Base-by-base conservation (phyloP, 768 basidiomycete species). In the Neoboletus magnificus region DNA sequence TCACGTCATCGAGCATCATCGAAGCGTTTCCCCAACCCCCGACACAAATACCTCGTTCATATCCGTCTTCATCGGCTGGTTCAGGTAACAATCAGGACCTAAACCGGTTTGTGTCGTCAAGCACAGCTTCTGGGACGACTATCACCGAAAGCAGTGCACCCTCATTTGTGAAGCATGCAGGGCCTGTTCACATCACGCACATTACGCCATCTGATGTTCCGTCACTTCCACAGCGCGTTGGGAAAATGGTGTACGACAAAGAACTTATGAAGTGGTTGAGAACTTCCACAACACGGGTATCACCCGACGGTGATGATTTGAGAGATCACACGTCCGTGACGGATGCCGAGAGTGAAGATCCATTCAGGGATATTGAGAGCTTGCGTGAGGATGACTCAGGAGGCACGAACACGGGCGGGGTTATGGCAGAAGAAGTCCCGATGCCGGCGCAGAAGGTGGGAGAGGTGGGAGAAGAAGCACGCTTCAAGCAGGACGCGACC, bases 311-410 rank as follows among this genome's bases (percentile, higher is more conserved):
- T 22, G 70, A 73, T 51, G 70, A 71, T 39, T 57, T 69, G 25
- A 63, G 53, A 54, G 60, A 75, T 61, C 58, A 74, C 54, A 52
- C 67, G 50, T 50, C 65, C 50, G 57, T 67, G 59, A 62, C 70
- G 68, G 56, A 65, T 74, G 76, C 80, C 40, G 77, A 80, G 41
- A 90, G 89, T 58, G 91, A 92, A 62, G 95, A 98, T 74, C 90
- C 92, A 9, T 98, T 98, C 72, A 82, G 83, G 32, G 94, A 94
- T 62, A 88, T 98, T 51, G 94, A 96, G 66, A 93, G 92, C 62
- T 68, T 94, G 63, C 76, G 81, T 33, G 87, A 89, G 52, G 88
- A 88, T 53, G 78, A 81, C 23, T 71, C 71, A 13, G 68, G 67
- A 44, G 72, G 74, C 15, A 41, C 55, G 20, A 30, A 54, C 16